Conservation (phyloP, 192 early-diverging fungal species). For the Polychytrium aggregatum region DNA sequence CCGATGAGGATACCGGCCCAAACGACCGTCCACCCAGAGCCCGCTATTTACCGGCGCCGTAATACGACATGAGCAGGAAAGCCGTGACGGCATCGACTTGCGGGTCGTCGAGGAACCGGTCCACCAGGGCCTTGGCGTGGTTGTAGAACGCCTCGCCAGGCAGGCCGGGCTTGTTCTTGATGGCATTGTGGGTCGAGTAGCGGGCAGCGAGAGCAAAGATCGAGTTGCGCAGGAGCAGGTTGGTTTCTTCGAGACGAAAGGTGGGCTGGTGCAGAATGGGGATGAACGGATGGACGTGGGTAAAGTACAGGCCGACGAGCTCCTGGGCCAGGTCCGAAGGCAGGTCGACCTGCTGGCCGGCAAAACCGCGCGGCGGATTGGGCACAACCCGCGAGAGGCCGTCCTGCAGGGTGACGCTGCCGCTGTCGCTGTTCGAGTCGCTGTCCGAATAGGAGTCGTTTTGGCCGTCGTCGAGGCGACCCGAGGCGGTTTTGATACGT, state of each 20-base stretch:
- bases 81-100: slow-evolving; percentile 19
- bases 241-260: slow-evolving; percentile 7
- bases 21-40: too few relatives aligned
- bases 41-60: slow-evolving; percentile 20
- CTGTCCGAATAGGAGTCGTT: too few relatives aligned
- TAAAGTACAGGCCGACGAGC: slow-evolving; percentile 25
- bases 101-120: slow-evolving; percentile 29
- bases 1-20: too few relatives aligned
- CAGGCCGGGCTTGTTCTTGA: slow-evolving; percentile 6
- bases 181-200: slow-evolving; percentile 19
- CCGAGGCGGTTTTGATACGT: too few relatives aligned
- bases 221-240: slow-evolving; percentile 21
- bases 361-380: too few relatives aligned
- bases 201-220: slow-evolving; percentile 33
- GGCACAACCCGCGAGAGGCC: too few relatives aligned
- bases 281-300: slow-evolving; percentile 18
- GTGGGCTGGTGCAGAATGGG: slow-evolving; percentile 20
- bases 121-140: slow-evolving; percentile 24
- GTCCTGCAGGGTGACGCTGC: too few relatives aligned
- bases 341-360: too few relatives aligned
- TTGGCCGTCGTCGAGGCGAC: too few relatives aligned
- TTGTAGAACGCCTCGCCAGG: slow-evolving; percentile 30
- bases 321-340: too few relatives aligned
- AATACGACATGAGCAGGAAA: slow-evolving; percentile 17
- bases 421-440: too few relatives aligned